Evolutionary conservation across 208 protist genomes (phyloP), one percentile per base, ranked within the genome.

Genomic region (Acanthamoeba healyi): DNA sequence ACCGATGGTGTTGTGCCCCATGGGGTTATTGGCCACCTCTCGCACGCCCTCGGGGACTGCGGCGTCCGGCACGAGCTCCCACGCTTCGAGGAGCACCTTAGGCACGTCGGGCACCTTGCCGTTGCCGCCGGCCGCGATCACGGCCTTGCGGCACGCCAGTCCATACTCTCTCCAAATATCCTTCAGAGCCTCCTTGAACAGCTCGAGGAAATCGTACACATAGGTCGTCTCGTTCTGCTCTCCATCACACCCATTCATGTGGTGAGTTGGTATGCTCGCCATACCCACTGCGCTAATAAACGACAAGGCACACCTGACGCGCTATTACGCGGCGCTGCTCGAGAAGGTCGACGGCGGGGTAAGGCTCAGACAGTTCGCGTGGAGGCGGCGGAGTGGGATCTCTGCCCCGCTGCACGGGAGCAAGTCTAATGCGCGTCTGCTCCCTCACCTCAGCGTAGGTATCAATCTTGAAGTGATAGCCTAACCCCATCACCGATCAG

Each of bases 141-240:
- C 34, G 63, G 63, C 63, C 63, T 72, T 72, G 63, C 63, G 63
- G 63, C 63, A 72, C 26, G 63, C 63, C 6, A 58, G 36, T 1
- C n/a, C 9, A 61, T 93, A 61, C 56, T 98, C 81, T 92, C 96
- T 97, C 98, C 98, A 99, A 38, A 97, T 88, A 36, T 98, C 96
- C 38, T 94, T 95, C 4, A 99, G 63, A 17, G 97, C 97, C 38
- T 98, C 89, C 34, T 96, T 95, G 86, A 99, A 97, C 32, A 99
- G 95, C 40, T 96, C 94, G 4, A 98, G 97, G 97, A 98, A 99
- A 96, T 99, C 99, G 92, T 99, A 98, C 24, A 97, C 97, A 94
- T 99, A 99, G 24, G 98, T 98, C 0, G 99, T 99, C 36, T 97
- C 97, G 65, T 97, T 93, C 72, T 95, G 79, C n/a, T n/a, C n/a